phyloP scores from a whole-genome alignment of 2,329 filamentous ascomycete genomes.

The Fusarium duplospermum region DNA sequence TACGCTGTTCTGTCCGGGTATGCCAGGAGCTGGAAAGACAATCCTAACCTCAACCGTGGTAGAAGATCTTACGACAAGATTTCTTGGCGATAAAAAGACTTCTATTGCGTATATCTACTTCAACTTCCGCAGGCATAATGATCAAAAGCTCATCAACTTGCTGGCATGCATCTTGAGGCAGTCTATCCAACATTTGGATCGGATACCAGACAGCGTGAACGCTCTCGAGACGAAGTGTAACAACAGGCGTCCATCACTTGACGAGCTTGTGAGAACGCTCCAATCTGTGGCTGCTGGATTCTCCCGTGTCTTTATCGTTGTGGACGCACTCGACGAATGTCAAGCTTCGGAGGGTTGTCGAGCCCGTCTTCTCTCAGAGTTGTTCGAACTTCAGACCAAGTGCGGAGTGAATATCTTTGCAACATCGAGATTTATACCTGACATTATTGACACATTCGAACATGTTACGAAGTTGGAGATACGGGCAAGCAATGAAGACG shows the following conservation, averaged over 20 bases:
- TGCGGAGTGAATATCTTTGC: neutral
- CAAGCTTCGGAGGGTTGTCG: neutral
- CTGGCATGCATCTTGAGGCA: neutral
- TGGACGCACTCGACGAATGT: neutral
- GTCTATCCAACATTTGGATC: neutral
- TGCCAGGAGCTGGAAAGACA: neutral
- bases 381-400: neutral
- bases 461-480: neutral
- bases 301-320: neutral
- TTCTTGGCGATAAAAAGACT: neutral
- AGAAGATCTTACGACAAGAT: neutral
- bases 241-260: neutral
- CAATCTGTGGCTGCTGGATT: too few species aligned
- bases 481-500: neutral
- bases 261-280: neutral
- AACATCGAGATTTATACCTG: neutral
- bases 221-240: neutral
- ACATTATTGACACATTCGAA: neutral
- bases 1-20: neutral
- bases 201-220: neutral
- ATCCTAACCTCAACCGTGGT: neutral
- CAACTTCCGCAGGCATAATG: neutral
- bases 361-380: neutral
- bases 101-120: neutral
- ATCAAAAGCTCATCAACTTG: neutral